Evolutionary conservation across 768 basidiomycete species (phyloP), one percentile per base, ranked within the genome.

Genomic region (Clathrus columnatus): DNA sequence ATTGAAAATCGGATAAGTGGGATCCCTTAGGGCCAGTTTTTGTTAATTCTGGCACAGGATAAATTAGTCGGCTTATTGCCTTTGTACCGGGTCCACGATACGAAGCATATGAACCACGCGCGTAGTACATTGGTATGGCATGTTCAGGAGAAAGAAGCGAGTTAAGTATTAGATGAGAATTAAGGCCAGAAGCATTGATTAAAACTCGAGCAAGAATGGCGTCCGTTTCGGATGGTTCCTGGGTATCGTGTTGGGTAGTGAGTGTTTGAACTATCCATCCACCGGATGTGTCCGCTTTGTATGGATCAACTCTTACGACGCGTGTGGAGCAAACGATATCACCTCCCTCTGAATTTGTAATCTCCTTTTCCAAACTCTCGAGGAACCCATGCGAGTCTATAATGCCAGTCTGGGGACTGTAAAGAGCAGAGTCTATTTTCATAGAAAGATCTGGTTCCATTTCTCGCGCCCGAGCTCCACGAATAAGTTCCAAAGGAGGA

Each of bases 221-320:
- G 54, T 89, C 85, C 61, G 75, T 65, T 29, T 49, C 42, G n/a
- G 56, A 57, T 20, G 63, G 63, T 51, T 64, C 67, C 6, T 73
- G 78, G 8, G 5, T 41, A n/a, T 11, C 36, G n/a, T 36, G 2
- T 26, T 17, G 28, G 5, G 45, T 27, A 1, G 86, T 85, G 23
- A 82, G 74, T 5, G 79, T 79, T 68, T 96, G 93, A 7, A 96
- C 85, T 18, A 94, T 82, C 93, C 93, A 97, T 1, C 94, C 92
- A 18, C 75, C 72, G 48, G 76, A 75, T n/a, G 67, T 61, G 53
- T 20, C 68, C 69, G 42, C 63, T 47, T 62, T 61, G 63, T 73
- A 75, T 1, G 79, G 80, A 65, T 99, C 96, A 5, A 99, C 75
- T 27, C 96, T 81, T 17, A 95, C 91, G 27, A 90, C 90, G 17